Evolutionary conservation across 2,329 filamentous ascomycete species (phyloP).

Genomic region (Coniochaeta sp.): DNA sequence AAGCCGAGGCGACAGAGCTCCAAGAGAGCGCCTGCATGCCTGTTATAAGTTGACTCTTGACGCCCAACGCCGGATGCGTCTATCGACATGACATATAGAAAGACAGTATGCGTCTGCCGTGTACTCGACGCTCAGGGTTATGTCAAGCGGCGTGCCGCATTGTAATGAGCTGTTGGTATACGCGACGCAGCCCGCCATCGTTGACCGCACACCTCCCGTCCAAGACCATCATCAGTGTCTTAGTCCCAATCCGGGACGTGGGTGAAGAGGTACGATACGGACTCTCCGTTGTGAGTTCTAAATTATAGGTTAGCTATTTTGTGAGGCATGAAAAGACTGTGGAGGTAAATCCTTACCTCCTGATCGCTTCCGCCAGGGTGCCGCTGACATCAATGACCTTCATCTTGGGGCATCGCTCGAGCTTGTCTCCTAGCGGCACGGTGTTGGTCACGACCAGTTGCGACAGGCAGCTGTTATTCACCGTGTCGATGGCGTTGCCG

Average conservation of each 20-base stretch:
- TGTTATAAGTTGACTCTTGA: not conserved
- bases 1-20: not conserved
- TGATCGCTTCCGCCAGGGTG: conserved; percentile 56
- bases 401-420: conserved; percentile 61
- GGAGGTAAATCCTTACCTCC: conserved; percentile 5
- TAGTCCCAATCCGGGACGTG: conserved; percentile 1
- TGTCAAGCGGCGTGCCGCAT: not conserved
- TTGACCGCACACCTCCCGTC: not conserved
- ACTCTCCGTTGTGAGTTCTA: conserved; percentile 1
- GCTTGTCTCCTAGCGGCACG: conserved; percentile 65
- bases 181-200: not conserved
- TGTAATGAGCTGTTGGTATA: not conserved
- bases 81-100: not conserved
- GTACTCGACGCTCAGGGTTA: not conserved
- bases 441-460: conserved; percentile 89
- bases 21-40: not conserved
- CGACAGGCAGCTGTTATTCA: conserved; percentile 70
- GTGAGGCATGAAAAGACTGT: too few relatives aligned
- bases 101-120: not conserved
- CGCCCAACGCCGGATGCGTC: not conserved
- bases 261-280: conserved; percentile 1
- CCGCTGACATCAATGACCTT: conserved; percentile 89
- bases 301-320: not conserved
- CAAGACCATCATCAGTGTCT: not conserved
- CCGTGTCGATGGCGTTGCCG: conserved; percentile 77